Evolutionary conservation across 805 yeast species (phyloP), one percentile per base, ranked within the genome.

Genomic region (Candida chauliodis): DNA sequence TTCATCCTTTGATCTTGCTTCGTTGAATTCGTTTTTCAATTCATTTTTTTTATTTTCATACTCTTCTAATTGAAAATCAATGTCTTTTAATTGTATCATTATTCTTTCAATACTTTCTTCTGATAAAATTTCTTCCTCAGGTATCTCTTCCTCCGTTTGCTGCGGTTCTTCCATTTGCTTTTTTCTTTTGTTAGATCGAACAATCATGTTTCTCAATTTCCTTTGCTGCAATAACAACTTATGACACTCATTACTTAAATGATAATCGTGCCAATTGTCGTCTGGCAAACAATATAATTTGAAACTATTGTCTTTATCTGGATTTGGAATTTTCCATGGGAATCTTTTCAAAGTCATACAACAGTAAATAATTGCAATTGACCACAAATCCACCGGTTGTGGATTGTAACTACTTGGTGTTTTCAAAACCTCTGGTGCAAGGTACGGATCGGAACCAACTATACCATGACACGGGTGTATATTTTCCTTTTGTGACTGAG

Each of bases 361-460:
- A 49, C 95, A 86, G 61, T 84, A 85, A 34, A 89, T 85, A 43
- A 89, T 87, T 7, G 95, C 96, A 23, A 80, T 79, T 5, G 95
- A 85, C 97, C 97, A 89, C 32, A 89, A 78, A 64, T 89, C 97
- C 5, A 89, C 95, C 1, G 96, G 95, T 47, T 95, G 74, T 11
- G 96, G 96, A 56, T 86, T 95, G 54, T 89, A 89, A 18, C 57
- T 49, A 37, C 51, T 52, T 4, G 60, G 51, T 45, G 82, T 81
- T 48, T 78, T 70, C 56, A 85, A 83, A 8, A 87, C 95, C 58
- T 89, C 97, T 1, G 97, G 97, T 1, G 96, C 95, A 51, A 85
- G 69, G 56, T 85, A 85, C 5, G 95, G 95, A 60, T 85, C 95
- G 19, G 88, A 79, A 8, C 95, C 95, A 41, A 84, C 90, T 41